These are phyloP conservation scores for Neurospora sp. DNA, from an alignment of 495 filamentous ascomycete genomes.

Conservation along the genomic window DNA sequence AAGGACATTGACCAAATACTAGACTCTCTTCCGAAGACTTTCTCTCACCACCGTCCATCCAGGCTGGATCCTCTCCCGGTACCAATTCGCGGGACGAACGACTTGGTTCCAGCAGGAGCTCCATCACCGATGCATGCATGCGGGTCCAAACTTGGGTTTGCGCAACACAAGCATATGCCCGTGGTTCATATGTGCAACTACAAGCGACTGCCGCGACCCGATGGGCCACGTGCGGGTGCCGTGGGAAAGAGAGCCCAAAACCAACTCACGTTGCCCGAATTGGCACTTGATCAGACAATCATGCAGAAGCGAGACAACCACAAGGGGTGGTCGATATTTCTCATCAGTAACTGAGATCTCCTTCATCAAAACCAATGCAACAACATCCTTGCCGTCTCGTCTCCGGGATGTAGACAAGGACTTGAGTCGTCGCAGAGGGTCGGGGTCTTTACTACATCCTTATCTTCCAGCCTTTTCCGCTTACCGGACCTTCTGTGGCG, in stretches of 20 bases:
- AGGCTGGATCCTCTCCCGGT: not conserved
- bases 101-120: not conserved
- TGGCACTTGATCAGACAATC: not conserved
- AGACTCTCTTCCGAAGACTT: not conserved
- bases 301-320: not conserved
- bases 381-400: not conserved
- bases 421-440: not conserved
- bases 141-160: not conserved
- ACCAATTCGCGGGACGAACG: not conserved
- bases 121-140: not conserved
- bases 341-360: not conserved
- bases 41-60: not conserved
- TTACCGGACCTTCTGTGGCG: not conserved
- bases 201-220: not conserved
- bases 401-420: not conserved
- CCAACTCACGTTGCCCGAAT: not conserved
- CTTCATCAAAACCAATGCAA: not conserved
- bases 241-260: not conserved
- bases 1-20: not conserved
- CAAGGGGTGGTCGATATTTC: not conserved
- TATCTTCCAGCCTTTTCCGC: not conserved
- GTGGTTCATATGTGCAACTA: not conserved
- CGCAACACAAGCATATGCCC: not conserved
- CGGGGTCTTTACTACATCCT: not conserved
- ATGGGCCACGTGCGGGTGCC: not conserved